Percentiles rank a stretch among this genome's conserved stretches.
These are phyloP conservation scores for Penicillium nucicola DNA, from an alignment of 495 filamentous ascomycete genomes.

Conservation along the genomic window DNA sequence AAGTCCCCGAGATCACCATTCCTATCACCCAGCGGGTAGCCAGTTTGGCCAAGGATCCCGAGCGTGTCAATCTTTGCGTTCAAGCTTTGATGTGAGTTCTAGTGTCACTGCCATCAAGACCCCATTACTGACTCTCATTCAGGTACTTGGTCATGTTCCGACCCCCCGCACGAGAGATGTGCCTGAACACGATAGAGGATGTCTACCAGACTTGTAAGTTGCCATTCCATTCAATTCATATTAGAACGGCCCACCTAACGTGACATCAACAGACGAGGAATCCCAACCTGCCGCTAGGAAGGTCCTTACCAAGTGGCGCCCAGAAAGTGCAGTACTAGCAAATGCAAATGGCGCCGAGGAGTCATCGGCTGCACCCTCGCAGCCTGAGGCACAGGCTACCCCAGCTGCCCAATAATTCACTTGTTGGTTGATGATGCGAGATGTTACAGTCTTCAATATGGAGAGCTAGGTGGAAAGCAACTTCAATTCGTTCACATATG, in stretches of 20 bases:
- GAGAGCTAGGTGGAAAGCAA: too few relatives aligned
- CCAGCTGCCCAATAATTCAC: conserved; percentile 2
- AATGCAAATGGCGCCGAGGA: conserved; percentile 5
- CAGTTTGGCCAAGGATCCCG: conserved; percentile 82
- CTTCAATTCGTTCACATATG: too few relatives aligned
- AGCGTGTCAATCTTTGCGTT: conserved; percentile 62
- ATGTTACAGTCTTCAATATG: not conserved
- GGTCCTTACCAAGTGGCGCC: conserved; percentile 43
- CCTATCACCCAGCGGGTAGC: conserved; percentile 71
- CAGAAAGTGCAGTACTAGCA: conserved; percentile 20
- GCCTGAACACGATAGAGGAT: conserved; percentile 77
- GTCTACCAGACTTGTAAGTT: conserved; percentile 68
- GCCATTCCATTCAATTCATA: not conserved
- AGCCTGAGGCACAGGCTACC: conserved; percentile 3
- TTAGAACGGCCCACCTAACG: conserved; percentile 9
- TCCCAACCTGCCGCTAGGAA: conserved; percentile 43
- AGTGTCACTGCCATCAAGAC: not conserved
- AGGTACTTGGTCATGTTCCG: conserved; percentile 83
- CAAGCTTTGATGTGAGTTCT: conserved; percentile 57
- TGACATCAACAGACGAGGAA: conserved; percentile 35
- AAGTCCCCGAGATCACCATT: conserved; percentile 76
- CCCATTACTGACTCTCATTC: conserved; percentile 9
- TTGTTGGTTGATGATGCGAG: not conserved
- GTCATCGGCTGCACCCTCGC: not conserved
- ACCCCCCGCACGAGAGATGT: conserved; percentile 77